phyloP scores from a whole-genome alignment of 192 early-diverging fungal species.

The Gryganskiella cystojenkinii region DNA sequence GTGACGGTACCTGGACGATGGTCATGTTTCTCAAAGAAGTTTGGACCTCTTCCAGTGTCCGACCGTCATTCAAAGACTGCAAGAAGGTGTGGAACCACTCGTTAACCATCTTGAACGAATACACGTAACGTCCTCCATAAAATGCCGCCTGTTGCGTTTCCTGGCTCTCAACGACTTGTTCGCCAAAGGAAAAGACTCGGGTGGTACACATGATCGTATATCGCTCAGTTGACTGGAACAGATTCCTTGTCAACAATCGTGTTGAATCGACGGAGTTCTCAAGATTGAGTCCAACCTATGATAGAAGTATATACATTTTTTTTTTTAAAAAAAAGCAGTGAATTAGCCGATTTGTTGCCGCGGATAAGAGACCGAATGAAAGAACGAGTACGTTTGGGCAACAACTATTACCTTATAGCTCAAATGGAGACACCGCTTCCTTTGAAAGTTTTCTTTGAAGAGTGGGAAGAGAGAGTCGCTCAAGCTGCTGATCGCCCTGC shows the following conservation, averaged over 20 bases:
- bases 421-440: not conserved
- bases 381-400: too few relatives aligned
- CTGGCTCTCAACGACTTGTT: conserved; percentile 48
- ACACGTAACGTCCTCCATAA: conserved; percentile 53
- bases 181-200: conserved; percentile 61
- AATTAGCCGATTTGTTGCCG: too few relatives aligned
- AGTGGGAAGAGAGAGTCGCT: not conserved
- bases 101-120: conserved; percentile 59
- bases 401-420: conserved; percentile 1
- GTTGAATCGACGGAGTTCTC: not conserved
- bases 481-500: not conserved
- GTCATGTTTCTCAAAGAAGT: conserved; percentile 32
- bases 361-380: not conserved
- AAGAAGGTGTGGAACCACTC: conserved; percentile 48
- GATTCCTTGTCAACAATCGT: conserved; percentile 16
- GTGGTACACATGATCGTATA: conserved; percentile 58
- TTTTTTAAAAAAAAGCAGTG: too few relatives aligned
- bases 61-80: not conserved
- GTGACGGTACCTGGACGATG: conserved; percentile 39
- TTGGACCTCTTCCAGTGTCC: conserved; percentile 17
- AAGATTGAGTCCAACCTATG: conserved; percentile 33
- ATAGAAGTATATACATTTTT: not conserved
- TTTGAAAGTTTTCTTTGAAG: not conserved
- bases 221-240: conserved; percentile 55
- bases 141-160: conserved; percentile 58